Conservation (phyloP, 2,329 filamentous ascomycete species). For the Verticillium klebahnii region DNA sequence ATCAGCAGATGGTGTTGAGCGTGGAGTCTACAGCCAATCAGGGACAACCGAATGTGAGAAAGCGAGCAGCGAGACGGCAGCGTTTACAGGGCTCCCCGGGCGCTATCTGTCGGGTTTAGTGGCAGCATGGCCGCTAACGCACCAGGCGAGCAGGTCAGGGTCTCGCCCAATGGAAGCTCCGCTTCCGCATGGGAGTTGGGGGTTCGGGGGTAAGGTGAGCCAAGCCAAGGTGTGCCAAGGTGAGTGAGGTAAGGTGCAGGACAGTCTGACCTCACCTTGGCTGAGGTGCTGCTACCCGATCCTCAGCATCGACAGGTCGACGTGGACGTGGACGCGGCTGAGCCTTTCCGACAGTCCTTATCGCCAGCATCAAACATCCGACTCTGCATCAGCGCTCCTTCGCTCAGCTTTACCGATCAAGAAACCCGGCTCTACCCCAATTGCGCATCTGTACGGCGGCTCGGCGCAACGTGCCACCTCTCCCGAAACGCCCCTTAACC, state of each 20-base stretch:
- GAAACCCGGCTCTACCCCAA: background rate
- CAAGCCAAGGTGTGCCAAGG: background rate
- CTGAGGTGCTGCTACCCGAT: background rate
- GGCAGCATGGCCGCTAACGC: background rate
- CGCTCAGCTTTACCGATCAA: background rate
- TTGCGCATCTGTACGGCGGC: background rate
- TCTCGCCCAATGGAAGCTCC: background rate
- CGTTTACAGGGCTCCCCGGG: background rate
- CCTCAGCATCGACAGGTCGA: conserved; percentile 2
- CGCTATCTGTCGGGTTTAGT: background rate
- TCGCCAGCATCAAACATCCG: background rate
- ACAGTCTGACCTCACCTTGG: background rate
- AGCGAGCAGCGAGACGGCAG: background rate
- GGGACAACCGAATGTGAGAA: background rate
- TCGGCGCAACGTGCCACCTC: conserved; percentile 8
- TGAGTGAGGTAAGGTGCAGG: background rate
- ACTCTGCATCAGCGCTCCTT: background rate
- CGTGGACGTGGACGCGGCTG: conserved; percentile 11
- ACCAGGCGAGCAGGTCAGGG: background rate
- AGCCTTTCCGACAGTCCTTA: background rate
- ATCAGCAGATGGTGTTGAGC: background rate
- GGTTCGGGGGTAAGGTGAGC: no score
- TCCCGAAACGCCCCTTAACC: conserved; percentile 1
- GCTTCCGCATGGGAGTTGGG: background rate
- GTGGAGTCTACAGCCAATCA: background rate